Conservation (phyloP, 148 eudicot genomes). For the Nyssa sinensis region DNA sequence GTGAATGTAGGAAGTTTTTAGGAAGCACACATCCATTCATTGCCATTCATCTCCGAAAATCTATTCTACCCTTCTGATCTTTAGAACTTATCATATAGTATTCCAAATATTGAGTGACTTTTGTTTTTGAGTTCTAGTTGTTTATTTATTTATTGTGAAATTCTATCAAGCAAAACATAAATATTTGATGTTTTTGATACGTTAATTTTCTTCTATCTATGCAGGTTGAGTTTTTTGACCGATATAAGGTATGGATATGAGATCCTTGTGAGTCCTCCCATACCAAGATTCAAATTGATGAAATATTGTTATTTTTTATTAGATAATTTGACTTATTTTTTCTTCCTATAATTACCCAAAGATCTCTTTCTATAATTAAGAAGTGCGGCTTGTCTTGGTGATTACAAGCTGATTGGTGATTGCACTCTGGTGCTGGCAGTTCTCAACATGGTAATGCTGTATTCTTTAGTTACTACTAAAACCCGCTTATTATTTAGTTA, state of each 20-base stretch:
- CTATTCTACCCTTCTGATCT: not conserved
- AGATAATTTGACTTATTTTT: not conserved
- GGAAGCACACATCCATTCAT: constrained; percentile 4
- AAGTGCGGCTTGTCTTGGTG: not conserved
- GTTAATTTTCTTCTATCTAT: constrained; percentile 19
- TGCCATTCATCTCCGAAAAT: not conserved
- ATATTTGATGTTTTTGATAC: constrained; percentile 1
- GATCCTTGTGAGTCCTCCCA: too few relatives aligned
- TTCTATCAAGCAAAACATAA: not conserved
- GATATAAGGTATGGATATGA: constrained; percentile 68
- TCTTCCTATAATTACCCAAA: not conserved
- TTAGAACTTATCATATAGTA: not conserved
- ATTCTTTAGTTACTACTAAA: not conserved
- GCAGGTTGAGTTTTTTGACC: constrained; percentile 95
- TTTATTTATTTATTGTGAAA: not conserved
- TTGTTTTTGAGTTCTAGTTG: too few relatives aligned
- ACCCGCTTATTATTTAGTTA: too few relatives aligned
- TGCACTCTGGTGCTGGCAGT: too few relatives aligned
- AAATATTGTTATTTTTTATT: not conserved
- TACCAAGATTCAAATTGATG: too few relatives aligned
- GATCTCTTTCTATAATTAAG: not conserved
- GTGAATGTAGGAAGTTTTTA: not conserved
- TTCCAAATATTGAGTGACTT: too few relatives aligned
- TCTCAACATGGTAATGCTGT: not conserved
- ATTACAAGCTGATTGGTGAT: not conserved